Evolutionary conservation across 305 asterid species (phyloP), one percentile per base, ranked within the genome.

Genomic region (Nicotiana rustica): DNA sequence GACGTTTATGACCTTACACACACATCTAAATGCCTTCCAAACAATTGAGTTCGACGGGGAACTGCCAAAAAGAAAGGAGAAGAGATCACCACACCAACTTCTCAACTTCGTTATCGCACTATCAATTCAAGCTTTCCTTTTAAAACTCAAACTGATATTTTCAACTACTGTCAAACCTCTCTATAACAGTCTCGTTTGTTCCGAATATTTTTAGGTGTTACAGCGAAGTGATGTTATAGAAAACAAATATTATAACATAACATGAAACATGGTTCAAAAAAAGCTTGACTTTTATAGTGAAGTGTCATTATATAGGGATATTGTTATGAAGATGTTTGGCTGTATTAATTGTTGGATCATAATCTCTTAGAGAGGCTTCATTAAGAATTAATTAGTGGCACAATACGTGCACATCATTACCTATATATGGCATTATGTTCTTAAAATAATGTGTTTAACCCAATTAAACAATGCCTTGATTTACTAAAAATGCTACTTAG

Each of bases 371-470:
- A 31, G 78, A 55, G 36, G 9, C 49, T 69, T 84, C 35, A 17
- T 38, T 75, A 0, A 25, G 31, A 31, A 38, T 82, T 84, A 89
- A 82, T 84, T 78, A 35, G 82, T 70, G 82, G 81, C 49, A 80
- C 67, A 82, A 61, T 67, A 17, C 8, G 73, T 33, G 88, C 91
- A 91, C 92, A 84, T 90, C 95, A 90, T 81, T 85, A 81, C 90
- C 91, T 89, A 91, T 89, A 81, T 56, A 67, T 90, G 84, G 86
- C 86, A 86, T 88, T 82, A 82, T 65, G 12, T 83, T 18, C 70
- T 77, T 88, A 85, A 86, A 85, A 68, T 85, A 85, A 29, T 84
- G 31, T 25, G 62, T 12, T 70, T 77, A 82, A 12, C 4, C 83
- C 83, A 67, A 83, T 59, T 88, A 77, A 87, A 44, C 47, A 76